Evolutionary conservation across 2,329 filamentous ascomycete genomes (phyloP).

Genomic region (Aspergillus amoenus): DNA sequence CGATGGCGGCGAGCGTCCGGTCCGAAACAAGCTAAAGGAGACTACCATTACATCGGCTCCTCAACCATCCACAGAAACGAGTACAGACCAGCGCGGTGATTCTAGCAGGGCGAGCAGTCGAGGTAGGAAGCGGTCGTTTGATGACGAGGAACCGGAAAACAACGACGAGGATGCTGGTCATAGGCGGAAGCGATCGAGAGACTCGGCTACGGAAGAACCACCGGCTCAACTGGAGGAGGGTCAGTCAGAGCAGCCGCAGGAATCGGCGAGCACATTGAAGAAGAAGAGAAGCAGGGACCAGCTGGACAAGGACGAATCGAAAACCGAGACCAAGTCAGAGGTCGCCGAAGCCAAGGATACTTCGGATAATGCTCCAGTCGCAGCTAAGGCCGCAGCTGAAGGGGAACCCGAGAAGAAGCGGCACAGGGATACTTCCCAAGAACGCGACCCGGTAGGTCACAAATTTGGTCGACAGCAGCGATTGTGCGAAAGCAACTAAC

Average conservation of each 20-base stretch:
- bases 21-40: slow-evolving; percentile 61
- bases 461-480: neutral
- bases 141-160: slow-evolving; percentile 31
- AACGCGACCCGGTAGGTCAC: slow-evolving; percentile 30
- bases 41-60: slow-evolving; percentile 54
- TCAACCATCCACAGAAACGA: slow-evolving; percentile 11
- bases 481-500: neutral
- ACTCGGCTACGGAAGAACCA: slow-evolving; percentile 36
- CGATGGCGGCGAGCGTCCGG: slow-evolving; percentile 54
- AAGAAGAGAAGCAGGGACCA: slow-evolving; percentile 48
- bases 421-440: slow-evolving; percentile 43
- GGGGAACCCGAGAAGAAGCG: slow-evolving; percentile 45
- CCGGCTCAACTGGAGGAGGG: slow-evolving; percentile 15
- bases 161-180: slow-evolving; percentile 30
- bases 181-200: slow-evolving; percentile 45
- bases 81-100: slow-evolving; percentile 11
- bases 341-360: slow-evolving; percentile 19
- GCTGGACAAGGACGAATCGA: slow-evolving; percentile 37
- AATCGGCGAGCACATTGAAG: slow-evolving; percentile 25
- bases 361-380: slow-evolving; percentile 11
- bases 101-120: slow-evolving; percentile 24
- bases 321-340: slow-evolving; percentile 16
- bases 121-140: slow-evolving; percentile 37
- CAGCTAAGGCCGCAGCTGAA: slow-evolving; percentile 19
- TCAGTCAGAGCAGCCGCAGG: slow-evolving; percentile 24